phyloP scores from a whole-genome alignment of 108 stramenopile species.

The Licmophora abbreviata region DNA sequence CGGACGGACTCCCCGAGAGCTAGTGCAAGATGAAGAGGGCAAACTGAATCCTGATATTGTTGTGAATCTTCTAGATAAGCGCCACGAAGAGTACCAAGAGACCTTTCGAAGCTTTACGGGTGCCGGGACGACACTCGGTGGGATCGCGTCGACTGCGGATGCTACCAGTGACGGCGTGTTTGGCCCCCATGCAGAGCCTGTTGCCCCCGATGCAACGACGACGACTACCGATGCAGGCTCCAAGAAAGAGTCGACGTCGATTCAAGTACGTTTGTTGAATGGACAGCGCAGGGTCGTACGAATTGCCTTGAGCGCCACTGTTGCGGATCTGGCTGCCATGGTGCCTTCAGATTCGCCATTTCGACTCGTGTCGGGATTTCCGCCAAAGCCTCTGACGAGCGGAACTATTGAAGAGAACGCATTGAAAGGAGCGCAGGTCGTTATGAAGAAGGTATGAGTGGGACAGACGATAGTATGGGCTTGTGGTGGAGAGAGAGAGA shows the following conservation, averaged over 20 bases:
- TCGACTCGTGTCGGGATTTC: constrained; percentile 64
- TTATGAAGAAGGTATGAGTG: constrained; percentile 4
- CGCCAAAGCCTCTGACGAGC: constrained; percentile 55
- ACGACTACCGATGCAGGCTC: constrained; percentile 22
- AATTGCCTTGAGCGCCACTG: constrained; percentile 32
- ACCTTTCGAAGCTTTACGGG: constrained; percentile 46
- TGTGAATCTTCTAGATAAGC: constrained; percentile 73
- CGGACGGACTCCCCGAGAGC: constrained; percentile 69
- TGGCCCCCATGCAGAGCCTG: constrained; percentile 28
- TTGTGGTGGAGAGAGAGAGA: no score
- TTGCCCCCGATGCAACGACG: not conserved
- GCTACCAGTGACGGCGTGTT: constrained; percentile 25
- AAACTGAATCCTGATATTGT: constrained; percentile 41
- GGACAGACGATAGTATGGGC: no score
- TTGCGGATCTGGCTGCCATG: constrained; percentile 40
- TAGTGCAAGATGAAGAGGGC: constrained; percentile 17
- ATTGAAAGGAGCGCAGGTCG: constrained; percentile 64
- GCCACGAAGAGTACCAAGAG: constrained; percentile 70
- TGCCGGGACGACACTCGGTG: constrained; percentile 24
- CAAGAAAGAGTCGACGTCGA: constrained; percentile 42
- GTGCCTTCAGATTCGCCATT: constrained; percentile 28
- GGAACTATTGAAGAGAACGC: constrained; percentile 59
- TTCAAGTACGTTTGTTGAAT: constrained; percentile 64
- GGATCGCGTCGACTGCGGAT: not conserved
- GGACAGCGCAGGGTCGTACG: constrained; percentile 58